Evolutionary conservation across 768 basidiomycete genomes (phyloP).

Genomic region (Pseudohyphozyma bogoriensis): DNA sequence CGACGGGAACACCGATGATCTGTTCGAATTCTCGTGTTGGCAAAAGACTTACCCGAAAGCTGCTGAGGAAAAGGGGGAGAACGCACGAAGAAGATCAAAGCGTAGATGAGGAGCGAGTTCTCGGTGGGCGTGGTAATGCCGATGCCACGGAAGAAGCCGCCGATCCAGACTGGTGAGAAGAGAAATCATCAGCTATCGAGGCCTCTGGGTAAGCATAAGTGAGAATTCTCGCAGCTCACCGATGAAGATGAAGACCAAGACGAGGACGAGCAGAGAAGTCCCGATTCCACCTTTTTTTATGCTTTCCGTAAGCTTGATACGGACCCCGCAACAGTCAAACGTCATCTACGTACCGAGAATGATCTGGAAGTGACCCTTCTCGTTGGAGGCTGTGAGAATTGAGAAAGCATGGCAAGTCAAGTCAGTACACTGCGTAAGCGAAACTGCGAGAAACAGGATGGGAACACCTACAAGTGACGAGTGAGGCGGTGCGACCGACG

Average conservation of each 20-base stretch:
- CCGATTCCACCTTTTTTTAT: slow-evolving; percentile 43
- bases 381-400: slow-evolving; percentile 34
- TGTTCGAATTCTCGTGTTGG: no score
- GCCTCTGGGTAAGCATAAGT: no score
- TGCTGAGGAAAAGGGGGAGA: not conserved
- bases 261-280: slow-evolving; percentile 43
- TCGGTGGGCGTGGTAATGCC: slow-evolving; percentile 41
- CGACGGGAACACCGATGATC: slow-evolving; percentile 47
- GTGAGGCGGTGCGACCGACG: slow-evolving; percentile 44
- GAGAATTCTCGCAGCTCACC: no score
- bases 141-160: slow-evolving; percentile 37
- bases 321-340: no score
- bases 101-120: slow-evolving; percentile 46
- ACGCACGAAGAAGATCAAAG: slow-evolving; percentile 41
- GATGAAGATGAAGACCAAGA: slow-evolving; percentile 42
- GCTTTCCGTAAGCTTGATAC: no score
- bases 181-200: no score
- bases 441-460: no score
- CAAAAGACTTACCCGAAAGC: no score
- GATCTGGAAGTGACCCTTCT: slow-evolving; percentile 44
- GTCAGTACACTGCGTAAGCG: not conserved
- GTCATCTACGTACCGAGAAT: slow-evolving; percentile 1
- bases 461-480: no score
- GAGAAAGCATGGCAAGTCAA: not conserved
- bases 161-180: slow-evolving; percentile 49